Evolutionary conservation across 1,284 basidiomycete genomes (phyloP).

Genomic region (Amylostereum chailletii): DNA sequence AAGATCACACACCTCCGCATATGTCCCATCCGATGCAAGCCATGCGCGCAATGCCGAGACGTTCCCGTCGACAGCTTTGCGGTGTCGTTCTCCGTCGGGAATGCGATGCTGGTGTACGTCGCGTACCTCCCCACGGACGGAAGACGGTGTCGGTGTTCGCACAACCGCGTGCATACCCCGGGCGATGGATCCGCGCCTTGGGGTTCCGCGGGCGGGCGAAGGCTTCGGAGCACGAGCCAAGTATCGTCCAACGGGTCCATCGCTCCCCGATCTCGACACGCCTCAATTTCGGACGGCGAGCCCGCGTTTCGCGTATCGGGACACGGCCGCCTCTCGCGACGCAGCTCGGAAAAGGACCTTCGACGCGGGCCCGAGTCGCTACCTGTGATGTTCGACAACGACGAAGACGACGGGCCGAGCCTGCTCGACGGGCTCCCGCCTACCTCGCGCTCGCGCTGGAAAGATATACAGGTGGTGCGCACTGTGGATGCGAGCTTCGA

Average conservation of each 20-base stretch:
- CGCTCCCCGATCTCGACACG: conserved; percentile 35
- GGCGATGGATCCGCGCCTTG: conserved; percentile 28
- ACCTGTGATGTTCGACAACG: conserved; percentile 39
- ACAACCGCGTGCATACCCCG: conserved; percentile 28
- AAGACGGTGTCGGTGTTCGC: conserved; percentile 57
- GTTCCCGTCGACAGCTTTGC: conserved; percentile 53
- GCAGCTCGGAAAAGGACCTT: conserved; percentile 58
- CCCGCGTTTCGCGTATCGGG: conserved; percentile 66
- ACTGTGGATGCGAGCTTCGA: conserved; percentile 57
- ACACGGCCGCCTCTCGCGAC: conserved; percentile 66
- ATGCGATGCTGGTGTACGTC: conserved; percentile 52
- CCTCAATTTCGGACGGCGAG: conserved; percentile 32
- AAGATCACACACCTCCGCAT: conserved; percentile 44
- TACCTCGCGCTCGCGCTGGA: conserved; percentile 34
- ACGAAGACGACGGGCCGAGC: conserved; percentile 33
- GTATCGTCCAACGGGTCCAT: conserved; percentile 34
- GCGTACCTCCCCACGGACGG: conserved; percentile 49
- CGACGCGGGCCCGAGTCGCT: conserved; percentile 42
- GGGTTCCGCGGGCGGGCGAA: conserved; percentile 35
- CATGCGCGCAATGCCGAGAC: conserved; percentile 62
- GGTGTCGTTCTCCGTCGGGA: conserved; percentile 53
- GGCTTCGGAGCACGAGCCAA: conserved; percentile 54
- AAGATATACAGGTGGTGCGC: conserved; percentile 42
- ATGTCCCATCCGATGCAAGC: conserved; percentile 37
- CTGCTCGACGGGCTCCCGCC: conserved; percentile 30